Conservation (phyloP, 768 basidiomycete genomes). For the Serendipita sp. region DNA sequence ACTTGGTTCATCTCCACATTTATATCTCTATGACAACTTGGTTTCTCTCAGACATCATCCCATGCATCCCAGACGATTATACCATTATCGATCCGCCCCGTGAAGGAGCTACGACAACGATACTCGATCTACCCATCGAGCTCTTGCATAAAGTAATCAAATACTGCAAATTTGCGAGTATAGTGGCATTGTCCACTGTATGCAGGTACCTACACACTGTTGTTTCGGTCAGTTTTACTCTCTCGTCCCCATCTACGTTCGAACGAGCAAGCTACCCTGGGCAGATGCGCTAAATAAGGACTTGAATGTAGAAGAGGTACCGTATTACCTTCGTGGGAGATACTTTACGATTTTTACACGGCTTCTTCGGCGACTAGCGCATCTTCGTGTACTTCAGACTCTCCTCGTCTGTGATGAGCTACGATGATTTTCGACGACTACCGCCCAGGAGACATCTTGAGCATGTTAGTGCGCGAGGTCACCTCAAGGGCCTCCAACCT, state of each 20-base stretch:
- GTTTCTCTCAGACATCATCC: no score
- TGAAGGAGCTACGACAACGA: neutral
- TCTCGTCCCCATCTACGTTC: neutral
- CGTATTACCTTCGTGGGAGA: neutral
- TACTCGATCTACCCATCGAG: neutral
- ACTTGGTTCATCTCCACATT: no score
- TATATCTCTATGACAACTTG: no score
- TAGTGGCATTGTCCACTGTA: neutral
- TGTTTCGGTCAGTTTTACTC: neutral
- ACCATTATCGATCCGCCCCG: neutral
- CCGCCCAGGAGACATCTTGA: neutral
- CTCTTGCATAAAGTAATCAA: neutral
- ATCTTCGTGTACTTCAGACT: neutral
- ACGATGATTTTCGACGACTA: neutral
- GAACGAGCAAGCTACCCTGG: neutral
- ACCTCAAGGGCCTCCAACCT: neutral
- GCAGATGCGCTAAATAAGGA: neutral
- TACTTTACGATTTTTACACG: neutral
- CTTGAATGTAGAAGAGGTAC: neutral
- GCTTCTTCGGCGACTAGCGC: neutral
- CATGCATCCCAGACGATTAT: neutral
- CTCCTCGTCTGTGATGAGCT: neutral
- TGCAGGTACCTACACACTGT: neutral
- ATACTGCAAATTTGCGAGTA: neutral
- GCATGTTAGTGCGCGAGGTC: neutral